phyloP scores from a whole-genome alignment of 176 grass and related monocot species.

The Cenchrus americanus region DNA sequence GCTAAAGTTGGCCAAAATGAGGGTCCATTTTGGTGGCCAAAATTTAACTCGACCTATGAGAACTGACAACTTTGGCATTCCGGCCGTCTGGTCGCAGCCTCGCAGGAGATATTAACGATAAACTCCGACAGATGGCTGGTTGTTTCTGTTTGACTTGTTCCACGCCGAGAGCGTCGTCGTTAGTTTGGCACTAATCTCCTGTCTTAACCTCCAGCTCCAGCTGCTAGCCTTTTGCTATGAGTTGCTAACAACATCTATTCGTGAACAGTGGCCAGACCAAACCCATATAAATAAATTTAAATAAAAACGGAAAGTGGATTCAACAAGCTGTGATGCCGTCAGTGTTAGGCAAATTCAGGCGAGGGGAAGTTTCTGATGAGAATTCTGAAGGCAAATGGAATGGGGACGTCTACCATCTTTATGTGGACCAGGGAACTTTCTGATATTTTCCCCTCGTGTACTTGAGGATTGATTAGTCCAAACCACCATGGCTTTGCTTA shows the following conservation, averaged over 20 bases:
- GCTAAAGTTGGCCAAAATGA: no score
- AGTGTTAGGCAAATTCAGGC: neutral
- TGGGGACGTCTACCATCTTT: neutral
- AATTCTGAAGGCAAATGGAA: neutral
- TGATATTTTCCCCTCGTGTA: slow-evolving; percentile 25
- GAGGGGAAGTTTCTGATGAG: slow-evolving; percentile 25
- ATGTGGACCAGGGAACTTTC: neutral
- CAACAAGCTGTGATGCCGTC: neutral
- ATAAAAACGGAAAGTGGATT: neutral
- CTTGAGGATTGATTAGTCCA: slow-evolving; percentile 36
- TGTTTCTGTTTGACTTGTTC: slow-evolving; percentile 16
- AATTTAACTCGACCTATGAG: no score
- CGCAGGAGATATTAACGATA: neutral
- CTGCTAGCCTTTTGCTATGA: neutral
- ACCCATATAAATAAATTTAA: neutral
- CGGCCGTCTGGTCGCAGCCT: neutral
- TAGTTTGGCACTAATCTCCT: neutral
- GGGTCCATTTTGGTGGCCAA: no score
- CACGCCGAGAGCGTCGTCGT: neutral
- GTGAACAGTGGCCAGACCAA: neutral
- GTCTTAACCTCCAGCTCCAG: neutral
- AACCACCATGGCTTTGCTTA: slow-evolving; percentile 47
- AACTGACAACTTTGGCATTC: no score
- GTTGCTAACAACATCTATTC: neutral
- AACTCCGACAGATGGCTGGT: neutral